These are phyloP conservation scores for Beverwykella pulmonaria DNA, from an alignment of 495 filamentous ascomycete species.

Conservation along the genomic window DNA sequence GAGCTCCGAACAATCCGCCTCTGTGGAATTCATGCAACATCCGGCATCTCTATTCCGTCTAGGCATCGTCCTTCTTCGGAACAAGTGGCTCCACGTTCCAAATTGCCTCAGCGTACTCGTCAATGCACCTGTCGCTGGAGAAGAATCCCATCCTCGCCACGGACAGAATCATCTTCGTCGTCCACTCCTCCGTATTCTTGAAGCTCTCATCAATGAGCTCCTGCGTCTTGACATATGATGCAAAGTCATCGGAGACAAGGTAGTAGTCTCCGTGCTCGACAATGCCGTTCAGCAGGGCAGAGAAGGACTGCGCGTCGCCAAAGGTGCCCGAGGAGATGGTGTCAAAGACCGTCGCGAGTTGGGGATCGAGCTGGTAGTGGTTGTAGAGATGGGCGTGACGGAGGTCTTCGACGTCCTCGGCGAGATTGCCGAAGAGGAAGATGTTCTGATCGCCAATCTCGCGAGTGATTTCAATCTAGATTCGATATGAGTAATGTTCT, in stretches of 20 bases:
- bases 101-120: conserved; percentile 95
- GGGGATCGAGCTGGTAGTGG: conserved; percentile 71
- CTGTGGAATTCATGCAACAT: neutral
- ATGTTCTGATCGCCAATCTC: conserved; percentile 96
- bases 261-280: conserved; percentile 96
- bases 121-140: conserved; percentile 91
- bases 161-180: conserved; percentile 81
- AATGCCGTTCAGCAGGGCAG: conserved; percentile 78
- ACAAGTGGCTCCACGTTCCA: conserved; percentile 88
- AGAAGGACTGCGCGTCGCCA: conserved; percentile 73
- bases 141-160: conserved; percentile 98
- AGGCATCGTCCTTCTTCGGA: conserved; percentile 33
- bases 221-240: conserved; percentile 88
- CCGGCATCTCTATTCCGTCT: neutral
- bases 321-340: conserved; percentile 76
- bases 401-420: conserved; percentile 95
- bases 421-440: conserved; percentile 95
- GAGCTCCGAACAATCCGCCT: neutral
- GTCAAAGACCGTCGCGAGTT: conserved; percentile 79
- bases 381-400: conserved; percentile 89
- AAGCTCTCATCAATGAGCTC: conserved; percentile 87
- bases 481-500: conserved; percentile 32
- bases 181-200: conserved; percentile 87
- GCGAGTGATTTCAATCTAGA: conserved; percentile 92
- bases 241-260: conserved; percentile 95